Conservation (phyloP, 1,284 basidiomycete genomes). For the Cystobasidium slooffiae region DNA sequence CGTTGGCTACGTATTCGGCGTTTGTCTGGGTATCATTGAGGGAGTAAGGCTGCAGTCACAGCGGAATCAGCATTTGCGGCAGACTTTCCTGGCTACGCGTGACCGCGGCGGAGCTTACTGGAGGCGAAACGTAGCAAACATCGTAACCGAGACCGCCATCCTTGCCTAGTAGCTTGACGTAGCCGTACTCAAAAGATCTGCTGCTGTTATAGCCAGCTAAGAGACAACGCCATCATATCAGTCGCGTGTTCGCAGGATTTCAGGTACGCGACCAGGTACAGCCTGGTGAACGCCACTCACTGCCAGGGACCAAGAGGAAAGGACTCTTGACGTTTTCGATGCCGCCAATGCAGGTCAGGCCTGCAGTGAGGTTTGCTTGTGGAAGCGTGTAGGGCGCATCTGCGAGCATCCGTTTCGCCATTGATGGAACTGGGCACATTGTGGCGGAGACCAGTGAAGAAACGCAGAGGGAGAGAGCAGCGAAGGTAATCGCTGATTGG, state of each 20-base stretch:
- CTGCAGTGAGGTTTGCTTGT: constrained; percentile 15
- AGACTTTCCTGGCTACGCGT: too few species aligned
- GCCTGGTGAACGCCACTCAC: constrained; percentile 19
- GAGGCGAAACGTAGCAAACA: constrained; percentile 40
- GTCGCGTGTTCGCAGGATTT: neutral
- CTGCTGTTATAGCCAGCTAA: constrained; percentile 42
- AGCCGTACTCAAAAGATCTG: constrained; percentile 28
- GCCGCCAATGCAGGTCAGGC: constrained; percentile 32
- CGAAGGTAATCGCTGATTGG: constrained; percentile 2
- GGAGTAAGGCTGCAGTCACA: constrained; percentile 25
- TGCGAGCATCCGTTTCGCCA: constrained; percentile 18
- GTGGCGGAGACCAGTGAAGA: constrained; percentile 22
- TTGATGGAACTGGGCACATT: constrained; percentile 32
- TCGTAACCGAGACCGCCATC: constrained; percentile 38
- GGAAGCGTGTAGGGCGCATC: constrained; percentile 35
- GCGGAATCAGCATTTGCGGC: too few species aligned
- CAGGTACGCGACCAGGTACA: neutral
- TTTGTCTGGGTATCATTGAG: constrained; percentile 42
- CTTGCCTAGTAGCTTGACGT: constrained; percentile 36
- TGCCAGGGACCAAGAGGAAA: constrained; percentile 41
- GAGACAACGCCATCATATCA: neutral
- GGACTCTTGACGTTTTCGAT: constrained; percentile 36
- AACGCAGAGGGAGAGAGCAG: constrained; percentile 1
- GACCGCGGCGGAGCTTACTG: constrained; percentile 5
- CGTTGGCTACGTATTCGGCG: constrained; percentile 43